Percentiles rank a stretch among this genome's conserved stretches.
phyloP scores from a whole-genome alignment of 176 grass and related monocot species.

The Phoenix roebelenii region DNA sequence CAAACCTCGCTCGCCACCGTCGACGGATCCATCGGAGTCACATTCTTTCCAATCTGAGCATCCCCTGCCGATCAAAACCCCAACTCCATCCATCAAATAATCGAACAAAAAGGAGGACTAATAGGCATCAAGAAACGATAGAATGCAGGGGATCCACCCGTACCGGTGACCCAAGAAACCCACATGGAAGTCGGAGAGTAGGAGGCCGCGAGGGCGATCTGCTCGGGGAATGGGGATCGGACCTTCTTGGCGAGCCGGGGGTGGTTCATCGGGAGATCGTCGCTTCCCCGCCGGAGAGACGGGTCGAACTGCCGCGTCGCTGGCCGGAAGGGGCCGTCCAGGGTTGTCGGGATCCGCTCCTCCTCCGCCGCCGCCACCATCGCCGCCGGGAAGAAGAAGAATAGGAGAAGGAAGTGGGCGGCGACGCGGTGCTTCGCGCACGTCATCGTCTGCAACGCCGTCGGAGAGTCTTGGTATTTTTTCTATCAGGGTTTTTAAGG shows the following conservation, averaged over 20 bases:
- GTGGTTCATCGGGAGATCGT: conserved; percentile 54
- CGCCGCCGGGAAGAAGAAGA: not conserved
- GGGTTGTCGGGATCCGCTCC: conserved; percentile 51
- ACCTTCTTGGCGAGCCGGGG: conserved; percentile 37
- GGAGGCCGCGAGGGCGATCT: conserved; percentile 69
- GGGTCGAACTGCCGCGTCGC: conserved; percentile 49
- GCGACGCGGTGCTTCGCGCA: not conserved
- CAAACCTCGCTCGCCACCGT: conserved; percentile 52
- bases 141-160: not conserved
- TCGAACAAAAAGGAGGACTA: not conserved
- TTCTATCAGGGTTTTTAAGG: no score
- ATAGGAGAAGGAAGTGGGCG: not conserved
- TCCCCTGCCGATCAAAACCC: conserved; percentile 24
- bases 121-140: no score
- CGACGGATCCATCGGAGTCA: conserved; percentile 50
- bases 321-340: conserved; percentile 66
- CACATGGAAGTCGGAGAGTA: conserved; percentile 43
- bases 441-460: no score
- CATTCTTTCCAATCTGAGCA: conserved; percentile 28
- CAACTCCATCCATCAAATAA: no score
- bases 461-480: no score
- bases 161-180: conserved; percentile 81
- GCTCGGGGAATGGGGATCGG: conserved; percentile 53
- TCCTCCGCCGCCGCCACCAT: conserved; percentile 4
- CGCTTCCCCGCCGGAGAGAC: conserved; percentile 61